These are phyloP conservation scores for Penicillium fuscoglaucum DNA, from an alignment of 2,329 filamentous ascomycete species.

Conservation along the genomic window DNA sequence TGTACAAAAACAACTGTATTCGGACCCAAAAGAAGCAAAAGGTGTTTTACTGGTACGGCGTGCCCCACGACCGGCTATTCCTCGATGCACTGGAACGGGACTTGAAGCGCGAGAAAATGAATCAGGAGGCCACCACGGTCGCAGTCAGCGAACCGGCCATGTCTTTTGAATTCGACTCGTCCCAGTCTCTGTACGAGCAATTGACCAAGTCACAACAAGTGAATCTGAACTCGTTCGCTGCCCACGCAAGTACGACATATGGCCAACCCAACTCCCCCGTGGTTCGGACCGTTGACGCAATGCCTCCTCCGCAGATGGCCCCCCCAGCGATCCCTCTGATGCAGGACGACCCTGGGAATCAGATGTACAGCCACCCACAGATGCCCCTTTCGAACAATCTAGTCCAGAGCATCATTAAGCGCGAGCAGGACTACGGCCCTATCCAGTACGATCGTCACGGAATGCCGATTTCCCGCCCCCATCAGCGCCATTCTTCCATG, in stretches of 20 bases:
- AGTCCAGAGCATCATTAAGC: constrained; percentile 75
- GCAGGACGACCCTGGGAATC: constrained; percentile 63
- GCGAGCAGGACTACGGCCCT: constrained; percentile 79
- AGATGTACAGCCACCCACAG: constrained; percentile 63
- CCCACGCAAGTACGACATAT: constrained; percentile 65
- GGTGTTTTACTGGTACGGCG: constrained; percentile 99
- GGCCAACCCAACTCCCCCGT: constrained; percentile 81
- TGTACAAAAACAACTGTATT: constrained; percentile 99
- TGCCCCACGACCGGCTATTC: constrained; percentile 95
- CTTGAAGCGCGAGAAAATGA: constrained; percentile 99
- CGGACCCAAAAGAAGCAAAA: constrained; percentile 99
- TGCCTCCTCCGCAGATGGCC: constrained; percentile 88
- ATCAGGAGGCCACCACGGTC: constrained; percentile 93
- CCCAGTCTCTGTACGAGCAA: constrained; percentile 98
- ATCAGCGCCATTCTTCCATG: constrained; percentile 98
- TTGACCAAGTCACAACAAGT: constrained; percentile 99
- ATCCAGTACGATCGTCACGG: constrained; percentile 92
- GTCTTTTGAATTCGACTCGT: constrained; percentile 99
- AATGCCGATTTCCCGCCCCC: constrained; percentile 75
- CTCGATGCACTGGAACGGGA: constrained; percentile 96
- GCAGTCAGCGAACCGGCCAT: constrained; percentile 95
- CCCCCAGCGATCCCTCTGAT: constrained; percentile 60
- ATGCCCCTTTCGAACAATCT: constrained; percentile 70
- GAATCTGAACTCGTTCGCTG: constrained; percentile 94
- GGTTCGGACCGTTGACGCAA: constrained; percentile 81